These are phyloP conservation scores for Tremella mesenterica DNA, from an alignment of 768 basidiomycete genomes.

Conservation along the genomic window DNA sequence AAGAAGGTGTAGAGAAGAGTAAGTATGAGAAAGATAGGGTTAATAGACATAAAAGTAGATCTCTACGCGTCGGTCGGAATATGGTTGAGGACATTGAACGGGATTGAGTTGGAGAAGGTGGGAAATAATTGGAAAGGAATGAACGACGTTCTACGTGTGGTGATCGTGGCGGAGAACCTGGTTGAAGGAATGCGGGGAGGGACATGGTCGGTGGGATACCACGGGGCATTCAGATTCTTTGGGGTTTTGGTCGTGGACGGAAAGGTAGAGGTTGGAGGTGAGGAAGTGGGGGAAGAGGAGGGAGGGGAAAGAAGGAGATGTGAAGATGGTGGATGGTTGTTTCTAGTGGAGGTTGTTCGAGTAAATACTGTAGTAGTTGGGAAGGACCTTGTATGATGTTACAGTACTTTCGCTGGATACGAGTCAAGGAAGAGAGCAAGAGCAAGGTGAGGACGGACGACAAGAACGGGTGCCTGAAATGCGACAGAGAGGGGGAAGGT, in stretches of 20 bases:
- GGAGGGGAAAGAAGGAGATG: background rate
- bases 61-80: conserved; percentile 33
- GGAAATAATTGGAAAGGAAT: background rate
- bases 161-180: conserved; percentile 19
- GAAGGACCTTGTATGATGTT: too few species aligned
- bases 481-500: too few species aligned
- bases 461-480: too few species aligned
- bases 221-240: background rate
- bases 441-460: too few species aligned
- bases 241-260: background rate
- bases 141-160: conserved; percentile 5
- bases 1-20: conserved; percentile 11
- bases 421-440: too few species aligned
- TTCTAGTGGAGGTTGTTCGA: background rate
- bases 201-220: conserved; percentile 12
- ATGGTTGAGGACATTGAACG: conserved; percentile 2
- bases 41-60: conserved; percentile 36
- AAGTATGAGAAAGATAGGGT: conserved; percentile 37
- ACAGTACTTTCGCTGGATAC: too few species aligned
- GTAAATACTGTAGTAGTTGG: too few species aligned
- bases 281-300: background rate
- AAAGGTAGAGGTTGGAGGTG: background rate
- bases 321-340: background rate
- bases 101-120: background rate
- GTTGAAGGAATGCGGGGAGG: conserved; percentile 15